Conservation (phyloP, 148 eudicot species). For the Camellia japonica region DNA sequence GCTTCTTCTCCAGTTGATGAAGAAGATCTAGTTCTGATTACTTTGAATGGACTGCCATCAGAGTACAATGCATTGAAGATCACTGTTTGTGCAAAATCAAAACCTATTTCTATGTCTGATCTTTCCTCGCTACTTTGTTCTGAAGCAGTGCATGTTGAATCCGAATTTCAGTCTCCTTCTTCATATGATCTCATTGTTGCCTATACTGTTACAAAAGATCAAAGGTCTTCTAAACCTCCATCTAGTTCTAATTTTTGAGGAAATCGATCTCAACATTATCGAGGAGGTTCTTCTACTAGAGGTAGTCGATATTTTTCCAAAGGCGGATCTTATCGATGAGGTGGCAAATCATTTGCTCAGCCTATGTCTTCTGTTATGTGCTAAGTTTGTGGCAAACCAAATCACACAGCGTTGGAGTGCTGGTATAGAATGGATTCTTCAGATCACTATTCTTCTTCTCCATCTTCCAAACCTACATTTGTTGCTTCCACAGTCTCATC, state of each 20-base stretch:
- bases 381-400: background rate
- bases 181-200: background rate
- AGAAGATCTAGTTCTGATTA: background rate
- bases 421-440: background rate
- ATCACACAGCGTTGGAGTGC: background rate
- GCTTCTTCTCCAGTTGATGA: background rate
- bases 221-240: background rate
- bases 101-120: background rate
- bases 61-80: background rate
- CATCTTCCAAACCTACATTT: background rate
- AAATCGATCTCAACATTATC: too few species aligned
- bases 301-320: background rate
- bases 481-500: background rate
- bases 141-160: background rate
- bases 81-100: background rate
- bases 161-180: background rate
- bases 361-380: background rate
- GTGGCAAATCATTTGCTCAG: background rate
- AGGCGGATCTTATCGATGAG: too few species aligned
- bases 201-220: background rate
- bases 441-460: background rate
- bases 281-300: background rate
- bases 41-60: background rate
- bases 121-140: background rate
- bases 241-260: background rate